These are phyloP conservation scores for Kluyveromyces lactis DNA, from an alignment of 805 yeast species.

Conservation along the genomic window DNA sequence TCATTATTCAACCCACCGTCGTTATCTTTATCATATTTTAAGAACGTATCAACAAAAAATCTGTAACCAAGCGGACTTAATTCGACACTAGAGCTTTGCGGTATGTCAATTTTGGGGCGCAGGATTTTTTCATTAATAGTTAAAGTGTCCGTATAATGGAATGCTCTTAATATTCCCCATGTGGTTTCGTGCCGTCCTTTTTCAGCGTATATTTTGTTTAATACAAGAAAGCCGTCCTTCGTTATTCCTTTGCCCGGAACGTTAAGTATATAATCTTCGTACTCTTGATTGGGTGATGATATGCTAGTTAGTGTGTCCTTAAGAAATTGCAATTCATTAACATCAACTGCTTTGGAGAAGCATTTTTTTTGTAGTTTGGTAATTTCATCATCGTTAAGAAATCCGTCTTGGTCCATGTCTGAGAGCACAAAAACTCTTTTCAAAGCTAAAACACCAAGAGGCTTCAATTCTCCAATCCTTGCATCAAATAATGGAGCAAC, in stretches of 20 bases:
- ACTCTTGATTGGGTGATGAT: slow-evolving; percentile 16
- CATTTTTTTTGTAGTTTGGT: slow-evolving; percentile 63
- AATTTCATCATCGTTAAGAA: slow-evolving; percentile 62
- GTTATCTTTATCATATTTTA: slow-evolving; percentile 85
- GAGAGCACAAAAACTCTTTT: slow-evolving; percentile 74
- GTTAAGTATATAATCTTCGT: slow-evolving; percentile 34
- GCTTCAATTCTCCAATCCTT: slow-evolving; percentile 77
- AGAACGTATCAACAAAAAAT: slow-evolving; percentile 82
- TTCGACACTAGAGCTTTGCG: slow-evolving; percentile 73
- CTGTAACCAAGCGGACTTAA: slow-evolving; percentile 87
- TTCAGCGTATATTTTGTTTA: slow-evolving; percentile 80
- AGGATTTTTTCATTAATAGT: slow-evolving; percentile 73
- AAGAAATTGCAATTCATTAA: slow-evolving; percentile 40
- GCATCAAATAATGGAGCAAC: slow-evolving; percentile 88
- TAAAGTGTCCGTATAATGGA: slow-evolving; percentile 85
- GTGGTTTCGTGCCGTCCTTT: slow-evolving; percentile 93
- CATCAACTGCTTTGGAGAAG: slow-evolving; percentile 51
- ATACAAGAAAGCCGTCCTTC: slow-evolving; percentile 62
- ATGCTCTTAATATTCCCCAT: slow-evolving; percentile 88
- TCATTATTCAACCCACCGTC: slow-evolving; percentile 85
- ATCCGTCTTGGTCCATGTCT: slow-evolving; percentile 89
- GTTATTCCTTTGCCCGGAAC: slow-evolving; percentile 48
- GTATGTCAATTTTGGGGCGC: slow-evolving; percentile 72
- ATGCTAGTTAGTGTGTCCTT: slow-evolving; percentile 28
- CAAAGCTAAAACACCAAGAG: slow-evolving; percentile 66